Percentiles rank a stretch among this genome's conserved stretches.
Conservation (phyloP, 2,329 filamentous ascomycete species). For the Penicillium verrucosum region DNA sequence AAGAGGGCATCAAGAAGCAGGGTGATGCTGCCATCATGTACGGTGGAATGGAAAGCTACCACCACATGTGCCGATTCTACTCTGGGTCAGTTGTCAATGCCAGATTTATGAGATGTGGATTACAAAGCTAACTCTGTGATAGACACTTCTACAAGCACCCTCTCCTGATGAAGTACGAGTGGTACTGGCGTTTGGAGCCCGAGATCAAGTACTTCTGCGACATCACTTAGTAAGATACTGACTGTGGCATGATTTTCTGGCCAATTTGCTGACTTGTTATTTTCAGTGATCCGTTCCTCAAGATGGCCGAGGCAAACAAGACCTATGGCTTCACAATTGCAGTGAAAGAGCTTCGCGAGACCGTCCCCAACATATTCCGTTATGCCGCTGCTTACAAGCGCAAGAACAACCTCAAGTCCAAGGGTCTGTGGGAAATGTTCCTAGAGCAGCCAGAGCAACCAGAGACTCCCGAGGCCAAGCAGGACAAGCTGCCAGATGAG, state of each 20-base stretch:
- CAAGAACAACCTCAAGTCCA: slow-evolving; percentile 80
- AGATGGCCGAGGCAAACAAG: slow-evolving; percentile 93
- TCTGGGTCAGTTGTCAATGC: slow-evolving; percentile 67
- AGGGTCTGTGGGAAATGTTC: slow-evolving; percentile 99
- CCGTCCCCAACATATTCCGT: slow-evolving; percentile 96
- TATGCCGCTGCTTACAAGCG: slow-evolving; percentile 98
- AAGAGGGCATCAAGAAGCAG: slow-evolving; percentile 94
- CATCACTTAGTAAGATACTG: slow-evolving; percentile 78
- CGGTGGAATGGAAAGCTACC: slow-evolving; percentile 96
- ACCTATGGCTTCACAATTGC: slow-evolving; percentile 99
- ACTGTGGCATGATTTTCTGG: background rate
- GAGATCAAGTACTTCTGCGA: slow-evolving; percentile 99
- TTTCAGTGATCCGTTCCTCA: slow-evolving; percentile 81
- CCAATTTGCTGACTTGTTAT: slow-evolving; percentile 1
- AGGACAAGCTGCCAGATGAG: slow-evolving; percentile 74
- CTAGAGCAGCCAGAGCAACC: slow-evolving; percentile 61
- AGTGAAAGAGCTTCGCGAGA: slow-evolving; percentile 95
- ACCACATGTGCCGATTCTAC: slow-evolving; percentile 99
- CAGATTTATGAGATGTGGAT: background rate
- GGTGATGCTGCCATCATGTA: slow-evolving; percentile 99
- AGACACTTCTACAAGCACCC: slow-evolving; percentile 98
- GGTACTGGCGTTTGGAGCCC: slow-evolving; percentile 99
- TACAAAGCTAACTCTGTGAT: slow-evolving; percentile 19
- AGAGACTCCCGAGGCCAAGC: slow-evolving; percentile 56
- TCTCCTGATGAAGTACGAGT: slow-evolving; percentile 92